Evolutionary conservation across 768 basidiomycete species (phyloP).

Genomic region (Mycena venus): DNA sequence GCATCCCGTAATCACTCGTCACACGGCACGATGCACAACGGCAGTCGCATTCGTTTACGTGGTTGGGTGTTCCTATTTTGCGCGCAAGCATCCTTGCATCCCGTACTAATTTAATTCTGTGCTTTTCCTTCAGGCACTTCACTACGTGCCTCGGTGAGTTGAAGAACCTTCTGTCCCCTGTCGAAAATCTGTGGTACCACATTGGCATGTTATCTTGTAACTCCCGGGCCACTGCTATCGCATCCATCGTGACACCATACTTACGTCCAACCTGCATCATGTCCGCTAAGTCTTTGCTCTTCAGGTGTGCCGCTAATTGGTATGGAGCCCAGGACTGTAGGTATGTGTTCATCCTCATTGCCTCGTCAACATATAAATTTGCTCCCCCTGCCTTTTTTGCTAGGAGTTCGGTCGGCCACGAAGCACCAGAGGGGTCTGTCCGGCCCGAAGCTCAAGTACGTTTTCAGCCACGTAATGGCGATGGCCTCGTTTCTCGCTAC

Average conservation of each 20-base stretch:
- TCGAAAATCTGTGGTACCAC: conserved; percentile 14
- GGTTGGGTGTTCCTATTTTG: neutral
- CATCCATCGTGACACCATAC: conserved; percentile 3
- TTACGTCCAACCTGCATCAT: conserved; percentile 4
- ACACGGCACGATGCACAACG: conserved; percentile 1
- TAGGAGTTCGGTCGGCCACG: neutral
- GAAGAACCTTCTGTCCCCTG: neutral
- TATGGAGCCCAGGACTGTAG: no score
- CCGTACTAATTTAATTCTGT: neutral
- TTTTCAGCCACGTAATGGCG: no score
- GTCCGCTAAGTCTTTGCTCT: no score
- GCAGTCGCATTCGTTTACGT: neutral
- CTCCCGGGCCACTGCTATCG: neutral
- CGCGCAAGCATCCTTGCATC: neutral
- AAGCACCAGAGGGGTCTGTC: neutral
- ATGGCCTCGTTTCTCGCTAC: no score
- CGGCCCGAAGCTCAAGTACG: no score
- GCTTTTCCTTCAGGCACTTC: conserved; percentile 15
- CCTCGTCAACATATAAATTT: no score
- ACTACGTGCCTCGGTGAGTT: neutral
- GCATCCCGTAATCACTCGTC: neutral
- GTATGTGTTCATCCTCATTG: no score
- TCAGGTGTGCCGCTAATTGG: no score
- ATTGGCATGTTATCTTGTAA: conserved; percentile 4
- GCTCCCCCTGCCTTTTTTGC: no score